Conservation (phyloP, 768 basidiomycete genomes). For the Boletus edulis region DNA sequence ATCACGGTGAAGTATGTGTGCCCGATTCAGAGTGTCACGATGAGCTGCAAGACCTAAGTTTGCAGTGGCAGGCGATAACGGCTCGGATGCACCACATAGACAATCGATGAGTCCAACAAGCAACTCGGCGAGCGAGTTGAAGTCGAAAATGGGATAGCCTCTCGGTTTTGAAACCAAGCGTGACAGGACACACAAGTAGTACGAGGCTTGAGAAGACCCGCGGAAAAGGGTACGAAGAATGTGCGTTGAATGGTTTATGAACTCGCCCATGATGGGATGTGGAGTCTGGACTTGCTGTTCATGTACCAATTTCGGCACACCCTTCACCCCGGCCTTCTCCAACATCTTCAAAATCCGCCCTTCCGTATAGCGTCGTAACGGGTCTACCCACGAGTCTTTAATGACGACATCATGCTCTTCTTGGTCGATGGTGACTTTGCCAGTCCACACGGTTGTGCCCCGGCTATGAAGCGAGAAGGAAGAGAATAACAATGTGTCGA, state of each 20-base stretch:
- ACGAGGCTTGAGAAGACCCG: background rate
- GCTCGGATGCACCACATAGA: background rate
- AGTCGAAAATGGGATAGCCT: background rate
- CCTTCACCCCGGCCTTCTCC: background rate
- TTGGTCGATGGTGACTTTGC: background rate
- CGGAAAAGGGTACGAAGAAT: background rate
- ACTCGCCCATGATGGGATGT: background rate
- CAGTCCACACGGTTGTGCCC: too few species aligned
- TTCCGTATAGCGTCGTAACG: background rate
- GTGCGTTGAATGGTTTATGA: slow-evolving; percentile 1
- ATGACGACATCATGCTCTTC: background rate
- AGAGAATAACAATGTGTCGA: background rate
- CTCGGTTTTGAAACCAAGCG: background rate
- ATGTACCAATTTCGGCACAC: background rate
- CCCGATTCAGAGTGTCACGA: background rate
- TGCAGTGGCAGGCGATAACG: background rate
- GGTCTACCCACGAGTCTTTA: background rate
- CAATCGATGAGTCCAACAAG: background rate
- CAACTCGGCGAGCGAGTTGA: background rate
- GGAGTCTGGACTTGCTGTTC: too few species aligned
- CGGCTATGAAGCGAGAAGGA: too few species aligned
- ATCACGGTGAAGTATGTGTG: background rate
- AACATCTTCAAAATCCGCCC: background rate
- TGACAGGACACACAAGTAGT: background rate
- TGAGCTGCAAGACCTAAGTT: background rate